Percentiles rank a stretch among this genome's conserved stretches.
These are phyloP conservation scores for Penicillium sp. DNA, from an alignment of 2,329 filamentous ascomycete species.

Conservation along the genomic window DNA sequence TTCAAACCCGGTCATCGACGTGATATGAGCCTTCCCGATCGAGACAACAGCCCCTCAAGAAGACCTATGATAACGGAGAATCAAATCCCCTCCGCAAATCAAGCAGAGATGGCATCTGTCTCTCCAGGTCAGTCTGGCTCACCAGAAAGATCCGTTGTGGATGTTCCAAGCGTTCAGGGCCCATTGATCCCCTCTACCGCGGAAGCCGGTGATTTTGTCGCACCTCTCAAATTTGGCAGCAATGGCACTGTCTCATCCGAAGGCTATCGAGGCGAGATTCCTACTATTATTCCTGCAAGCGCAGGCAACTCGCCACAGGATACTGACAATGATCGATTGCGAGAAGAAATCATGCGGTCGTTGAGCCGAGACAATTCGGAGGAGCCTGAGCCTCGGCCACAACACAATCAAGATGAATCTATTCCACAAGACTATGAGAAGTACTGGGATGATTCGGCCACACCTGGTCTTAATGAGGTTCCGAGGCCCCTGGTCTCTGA, in stretches of 20 bases:
- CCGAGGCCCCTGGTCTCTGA: constrained; percentile 18
- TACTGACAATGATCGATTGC: constrained; percentile 47
- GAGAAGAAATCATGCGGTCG: constrained; percentile 52
- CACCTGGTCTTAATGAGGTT: constrained; percentile 20
- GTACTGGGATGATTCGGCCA: constrained; percentile 36
- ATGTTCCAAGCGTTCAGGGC: constrained; percentile 2
- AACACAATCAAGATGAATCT: constrained; percentile 27
- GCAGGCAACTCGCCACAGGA: constrained; percentile 40
- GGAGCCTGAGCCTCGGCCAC: constrained; percentile 26
- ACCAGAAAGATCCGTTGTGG: constrained; percentile 9
- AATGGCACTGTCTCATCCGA: constrained; percentile 19
- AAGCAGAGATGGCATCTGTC: constrained; percentile 47
- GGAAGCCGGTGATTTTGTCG: constrained; percentile 22
- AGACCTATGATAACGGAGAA: constrained; percentile 55
- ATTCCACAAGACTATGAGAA: constrained; percentile 42
- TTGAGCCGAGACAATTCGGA: constrained; percentile 43
- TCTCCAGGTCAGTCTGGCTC: constrained; percentile 32
- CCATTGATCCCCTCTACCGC: neutral
- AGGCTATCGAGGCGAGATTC: constrained; percentile 25
- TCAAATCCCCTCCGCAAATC: constrained; percentile 44
- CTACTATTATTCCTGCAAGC: constrained; percentile 37
- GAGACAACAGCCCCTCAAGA: constrained; percentile 63
- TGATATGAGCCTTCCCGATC: constrained; percentile 60
- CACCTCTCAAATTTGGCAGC: constrained; percentile 36
- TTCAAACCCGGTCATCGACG: constrained; percentile 59